Conservation (phyloP, 129 eudicot genomes). For the Flaveria bidentis region DNA sequence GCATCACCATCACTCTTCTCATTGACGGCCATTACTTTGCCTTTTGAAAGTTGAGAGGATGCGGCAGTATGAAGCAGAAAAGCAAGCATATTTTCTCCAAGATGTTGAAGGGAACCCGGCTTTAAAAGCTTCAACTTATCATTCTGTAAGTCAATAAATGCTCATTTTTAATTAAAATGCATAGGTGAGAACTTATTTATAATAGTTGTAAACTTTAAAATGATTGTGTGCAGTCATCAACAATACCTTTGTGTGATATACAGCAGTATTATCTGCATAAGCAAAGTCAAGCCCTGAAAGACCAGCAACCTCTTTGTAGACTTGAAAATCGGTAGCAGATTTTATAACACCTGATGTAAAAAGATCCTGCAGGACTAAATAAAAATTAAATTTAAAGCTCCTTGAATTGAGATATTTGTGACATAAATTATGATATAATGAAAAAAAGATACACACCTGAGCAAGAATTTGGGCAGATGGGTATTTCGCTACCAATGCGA, state of each 20-base stretch:
- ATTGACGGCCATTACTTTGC: conserved; percentile 39
- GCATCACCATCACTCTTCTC: conserved; percentile 41
- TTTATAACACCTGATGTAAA: conserved; percentile 82
- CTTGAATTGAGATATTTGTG: conserved; percentile 3
- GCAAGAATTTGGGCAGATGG: conserved; percentile 87
- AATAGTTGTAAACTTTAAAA: background rate
- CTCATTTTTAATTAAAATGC: background rate
- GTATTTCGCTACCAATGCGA: conserved; percentile 81
- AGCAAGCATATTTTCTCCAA: conserved; percentile 96
- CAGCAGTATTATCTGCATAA: conserved; percentile 81
- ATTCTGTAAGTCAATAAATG: conserved; percentile 52
- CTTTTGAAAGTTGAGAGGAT: conserved; percentile 60
- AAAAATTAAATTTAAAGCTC: conserved; percentile 29
- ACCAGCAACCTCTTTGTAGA: conserved; percentile 86
- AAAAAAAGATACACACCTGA: conserved; percentile 53
- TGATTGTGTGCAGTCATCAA: background rate
- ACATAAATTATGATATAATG: conserved; percentile 15
- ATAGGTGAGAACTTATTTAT: background rate
- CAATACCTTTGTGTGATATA: conserved; percentile 93
- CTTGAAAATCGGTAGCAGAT: conserved; percentile 98
- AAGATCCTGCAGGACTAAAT: conserved; percentile 80
- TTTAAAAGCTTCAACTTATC: conserved; percentile 83
- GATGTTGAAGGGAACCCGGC: conserved; percentile 96
- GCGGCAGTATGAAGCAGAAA: conserved; percentile 76
- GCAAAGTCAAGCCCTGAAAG: conserved; percentile 99